phyloP scores from a whole-genome alignment of 345 rosid species.

The Euphorbia tirucalli region DNA sequence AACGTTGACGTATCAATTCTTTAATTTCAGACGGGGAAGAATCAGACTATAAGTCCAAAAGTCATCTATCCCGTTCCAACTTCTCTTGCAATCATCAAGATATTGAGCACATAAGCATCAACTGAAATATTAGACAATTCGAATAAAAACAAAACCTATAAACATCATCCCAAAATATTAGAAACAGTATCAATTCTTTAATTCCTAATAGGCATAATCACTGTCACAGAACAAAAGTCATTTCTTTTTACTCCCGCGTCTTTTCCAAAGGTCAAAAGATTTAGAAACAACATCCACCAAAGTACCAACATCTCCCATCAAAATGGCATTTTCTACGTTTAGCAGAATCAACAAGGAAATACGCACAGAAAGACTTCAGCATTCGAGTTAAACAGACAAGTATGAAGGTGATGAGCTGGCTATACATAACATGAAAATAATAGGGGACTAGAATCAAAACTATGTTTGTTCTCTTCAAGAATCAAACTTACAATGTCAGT shows the following conservation, averaged over 20 bases:
- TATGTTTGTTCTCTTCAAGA: not conserved
- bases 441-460: not conserved
- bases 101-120: not conserved
- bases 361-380: not conserved
- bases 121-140: not conserved
- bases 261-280: not conserved
- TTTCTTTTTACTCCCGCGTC: not conserved
- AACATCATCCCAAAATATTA: not conserved
- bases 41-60: not conserved
- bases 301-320: not conserved
- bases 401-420: not conserved
- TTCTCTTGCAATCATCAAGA: not conserved
- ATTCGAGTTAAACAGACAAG: not conserved
- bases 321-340: not conserved
- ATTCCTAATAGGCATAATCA: not conserved
- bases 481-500: conserved; percentile 73
- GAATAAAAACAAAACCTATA: not conserved
- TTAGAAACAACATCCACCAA: too few species aligned
- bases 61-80: not conserved
- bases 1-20: not conserved
- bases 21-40: not conserved
- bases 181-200: not conserved
- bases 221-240: not conserved
- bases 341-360: not conserved
- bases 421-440: not conserved